These are phyloP conservation scores for Aspergillus coremiiformis DNA, from an alignment of 495 filamentous ascomycete genomes.

Conservation along the genomic window DNA sequence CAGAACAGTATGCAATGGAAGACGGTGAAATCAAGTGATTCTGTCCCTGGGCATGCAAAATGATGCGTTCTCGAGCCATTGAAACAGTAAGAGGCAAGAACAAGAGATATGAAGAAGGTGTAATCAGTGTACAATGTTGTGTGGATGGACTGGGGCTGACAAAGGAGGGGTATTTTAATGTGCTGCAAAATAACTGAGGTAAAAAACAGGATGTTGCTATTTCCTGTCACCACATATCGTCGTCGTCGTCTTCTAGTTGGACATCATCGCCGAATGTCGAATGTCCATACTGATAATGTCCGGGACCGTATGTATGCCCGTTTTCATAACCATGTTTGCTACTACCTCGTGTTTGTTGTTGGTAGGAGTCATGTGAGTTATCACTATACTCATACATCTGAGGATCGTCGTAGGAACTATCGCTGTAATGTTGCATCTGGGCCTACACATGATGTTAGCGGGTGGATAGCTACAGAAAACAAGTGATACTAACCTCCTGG, in stretches of 20 bases:
- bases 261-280: constrained; percentile 45
- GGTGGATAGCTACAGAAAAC: neutral
- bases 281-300: constrained; percentile 44
- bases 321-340: constrained; percentile 45
- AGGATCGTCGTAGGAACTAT: constrained; percentile 49
- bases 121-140: constrained; percentile 26
- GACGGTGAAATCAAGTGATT: neutral
- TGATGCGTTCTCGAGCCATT: neutral
- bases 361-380: constrained; percentile 44
- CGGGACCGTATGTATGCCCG: constrained; percentile 36
- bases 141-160: constrained; percentile 17
- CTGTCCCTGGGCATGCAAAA: neutral
- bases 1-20: neutral
- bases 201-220: constrained; percentile 17
- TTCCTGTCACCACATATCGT: constrained; percentile 50
- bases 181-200: constrained; percentile 25
- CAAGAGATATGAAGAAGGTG: neutral
- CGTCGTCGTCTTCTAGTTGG: constrained; percentile 43
- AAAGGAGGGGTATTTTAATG: constrained; percentile 32
- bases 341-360: constrained; percentile 45
- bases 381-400: constrained; percentile 53
- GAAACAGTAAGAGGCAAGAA: neutral
- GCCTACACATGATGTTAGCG: constrained; percentile 28
- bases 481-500: constrained; percentile 48
- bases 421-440: constrained; percentile 47